Evolutionary conservation across 495 filamentous ascomycete species (phyloP).

Genomic region (Talaromyces stipitatus): DNA sequence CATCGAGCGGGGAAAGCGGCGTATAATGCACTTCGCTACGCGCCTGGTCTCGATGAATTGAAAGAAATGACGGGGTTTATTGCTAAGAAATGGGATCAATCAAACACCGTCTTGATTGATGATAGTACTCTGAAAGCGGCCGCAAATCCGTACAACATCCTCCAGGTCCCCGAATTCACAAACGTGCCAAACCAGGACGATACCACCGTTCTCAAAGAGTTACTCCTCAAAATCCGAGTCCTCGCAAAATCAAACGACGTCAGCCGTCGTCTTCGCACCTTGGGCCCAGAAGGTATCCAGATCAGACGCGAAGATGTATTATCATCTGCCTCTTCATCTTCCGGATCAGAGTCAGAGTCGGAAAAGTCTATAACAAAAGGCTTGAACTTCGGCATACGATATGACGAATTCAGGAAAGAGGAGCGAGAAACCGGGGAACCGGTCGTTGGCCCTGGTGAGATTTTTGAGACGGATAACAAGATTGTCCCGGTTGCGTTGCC

Average conservation of each 20-base stretch:
- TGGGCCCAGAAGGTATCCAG: constrained; percentile 9
- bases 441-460: neutral
- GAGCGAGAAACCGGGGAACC: neutral
- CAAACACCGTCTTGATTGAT: constrained; percentile 86
- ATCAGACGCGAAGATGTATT: constrained; percentile 1
- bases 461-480: neutral
- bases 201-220: constrained; percentile 21
- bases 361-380: neutral
- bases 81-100: constrained; percentile 55
- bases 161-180: constrained; percentile 71
- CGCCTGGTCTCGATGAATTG: neutral
- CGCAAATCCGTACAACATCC: constrained; percentile 74
- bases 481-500: neutral
- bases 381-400: no score
- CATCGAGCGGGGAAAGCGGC: neutral
- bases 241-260: constrained; percentile 32
- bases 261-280: constrained; percentile 26
- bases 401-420: no score
- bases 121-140: constrained; percentile 72
- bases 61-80: neutral
- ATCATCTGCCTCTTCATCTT: neutral
- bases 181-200: constrained; percentile 20
- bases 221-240: constrained; percentile 23
- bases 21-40: neutral
- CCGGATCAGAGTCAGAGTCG: neutral